Conservation (phyloP, 108 stramenopile genomes). For the Cyclotella distinguenda region DNA sequence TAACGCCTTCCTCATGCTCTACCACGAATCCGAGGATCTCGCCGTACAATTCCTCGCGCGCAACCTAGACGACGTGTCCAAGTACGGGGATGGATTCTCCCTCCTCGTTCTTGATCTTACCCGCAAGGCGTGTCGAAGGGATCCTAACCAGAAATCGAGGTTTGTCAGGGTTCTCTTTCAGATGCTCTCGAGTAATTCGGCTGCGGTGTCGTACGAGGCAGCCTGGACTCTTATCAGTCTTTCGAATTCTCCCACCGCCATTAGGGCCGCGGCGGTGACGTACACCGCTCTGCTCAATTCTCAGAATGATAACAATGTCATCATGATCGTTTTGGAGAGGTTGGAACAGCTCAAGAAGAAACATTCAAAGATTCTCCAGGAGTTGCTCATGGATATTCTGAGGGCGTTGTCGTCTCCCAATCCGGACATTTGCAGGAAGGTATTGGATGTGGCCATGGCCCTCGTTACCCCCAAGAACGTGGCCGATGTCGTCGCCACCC, state of each 20-base stretch:
- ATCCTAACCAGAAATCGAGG: slow-evolving; percentile 96
- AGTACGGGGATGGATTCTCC: slow-evolving; percentile 95
- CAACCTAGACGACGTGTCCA: slow-evolving; percentile 90
- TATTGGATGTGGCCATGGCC: slow-evolving; percentile 93
- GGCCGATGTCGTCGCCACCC: slow-evolving; percentile 89
- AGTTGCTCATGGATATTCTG: slow-evolving; percentile 97
- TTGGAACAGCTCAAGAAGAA: slow-evolving; percentile 89
- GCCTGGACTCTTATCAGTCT: slow-evolving; percentile 98
- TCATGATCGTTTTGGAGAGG: slow-evolving; percentile 96
- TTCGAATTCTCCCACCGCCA: slow-evolving; percentile 96
- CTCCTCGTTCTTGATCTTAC: slow-evolving; percentile 96
- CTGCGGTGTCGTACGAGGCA: slow-evolving; percentile 98
- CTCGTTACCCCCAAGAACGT: slow-evolving; percentile 93
- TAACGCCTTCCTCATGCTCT: slow-evolving; percentile 99
- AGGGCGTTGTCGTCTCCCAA: slow-evolving; percentile 94
- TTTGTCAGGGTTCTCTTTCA: slow-evolving; percentile 96
- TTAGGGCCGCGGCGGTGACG: slow-evolving; percentile 95
- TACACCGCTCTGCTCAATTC: slow-evolving; percentile 95
- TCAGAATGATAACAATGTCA: slow-evolving; percentile 98
- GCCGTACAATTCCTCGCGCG: slow-evolving; percentile 96
- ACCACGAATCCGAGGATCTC: slow-evolving; percentile 92
- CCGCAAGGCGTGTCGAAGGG: slow-evolving; percentile 92
- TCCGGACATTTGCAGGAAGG: slow-evolving; percentile 96
- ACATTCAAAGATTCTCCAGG: slow-evolving; percentile 95
- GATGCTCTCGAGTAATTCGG: slow-evolving; percentile 87